A percentile compares a stretch with the other conserved stretches of the same genome.
These are phyloP conservation scores for Podaxis rugospora DNA, from an alignment of 768 basidiomycete species.

Conservation along the genomic window DNA sequence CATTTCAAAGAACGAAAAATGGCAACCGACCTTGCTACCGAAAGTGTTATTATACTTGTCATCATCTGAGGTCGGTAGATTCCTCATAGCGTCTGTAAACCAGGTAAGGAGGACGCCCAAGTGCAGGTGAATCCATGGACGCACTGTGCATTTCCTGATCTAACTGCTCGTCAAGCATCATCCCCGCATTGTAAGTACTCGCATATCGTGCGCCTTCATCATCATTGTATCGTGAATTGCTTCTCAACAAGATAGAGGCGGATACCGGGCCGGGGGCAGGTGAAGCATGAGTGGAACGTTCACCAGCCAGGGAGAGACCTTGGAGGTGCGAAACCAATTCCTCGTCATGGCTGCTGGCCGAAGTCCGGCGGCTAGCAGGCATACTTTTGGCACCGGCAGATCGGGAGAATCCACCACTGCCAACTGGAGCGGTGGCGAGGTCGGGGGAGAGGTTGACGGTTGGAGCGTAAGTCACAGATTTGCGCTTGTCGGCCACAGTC, in stretches of 20 bases:
- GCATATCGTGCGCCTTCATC: conserved; percentile 59
- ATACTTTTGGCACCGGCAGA: conserved; percentile 83
- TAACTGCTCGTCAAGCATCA: conserved; percentile 91
- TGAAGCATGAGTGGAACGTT: conserved; percentile 52
- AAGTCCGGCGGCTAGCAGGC: conserved; percentile 88
- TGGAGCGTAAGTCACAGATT: conserved; percentile 82
- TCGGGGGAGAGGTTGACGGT: conserved; percentile 75
- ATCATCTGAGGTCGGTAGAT: conserved; percentile 83
- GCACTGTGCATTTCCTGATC: conserved; percentile 93
- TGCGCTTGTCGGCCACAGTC: conserved; percentile 70
- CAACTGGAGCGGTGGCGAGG: conserved; percentile 36
- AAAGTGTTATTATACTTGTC: conserved; percentile 75
- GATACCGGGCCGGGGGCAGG: conserved; percentile 49
- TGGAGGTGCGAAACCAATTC: conserved; percentile 75
- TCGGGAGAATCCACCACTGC: conserved; percentile 53
- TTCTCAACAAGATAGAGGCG: conserved; percentile 50
- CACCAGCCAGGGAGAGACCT: conserved; percentile 63
- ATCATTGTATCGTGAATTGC: conserved; percentile 47
- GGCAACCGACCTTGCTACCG: conserved; percentile 52
- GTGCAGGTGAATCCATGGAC: conserved; percentile 23
- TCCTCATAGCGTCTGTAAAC: conserved; percentile 75
- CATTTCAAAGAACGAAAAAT: not conserved
- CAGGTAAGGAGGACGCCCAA: conserved; percentile 13
- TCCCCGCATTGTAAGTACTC: conserved; percentile 72
- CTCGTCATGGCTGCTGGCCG: conserved; percentile 83